A percentile compares a stretch with the other conserved stretches of the same genome.
Evolutionary conservation across 2,329 filamentous ascomycete species (phyloP).

Genomic region (Plectosphaerella sp.): DNA sequence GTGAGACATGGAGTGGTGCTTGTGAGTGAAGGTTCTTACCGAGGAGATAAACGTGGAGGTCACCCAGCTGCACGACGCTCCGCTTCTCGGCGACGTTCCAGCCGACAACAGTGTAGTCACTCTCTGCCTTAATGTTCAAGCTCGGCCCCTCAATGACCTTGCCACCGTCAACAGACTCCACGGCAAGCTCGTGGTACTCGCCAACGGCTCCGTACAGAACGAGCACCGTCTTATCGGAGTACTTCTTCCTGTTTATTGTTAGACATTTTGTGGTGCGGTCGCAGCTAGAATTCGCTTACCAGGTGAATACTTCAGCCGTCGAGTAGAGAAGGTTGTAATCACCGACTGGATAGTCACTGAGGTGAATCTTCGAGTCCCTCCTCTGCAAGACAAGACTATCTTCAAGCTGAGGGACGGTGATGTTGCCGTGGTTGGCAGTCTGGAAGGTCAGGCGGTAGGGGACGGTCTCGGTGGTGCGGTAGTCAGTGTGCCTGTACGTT

Average conservation of each 20-base stretch:
- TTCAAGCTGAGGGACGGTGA: constrained; percentile 52
- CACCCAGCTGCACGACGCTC: constrained; percentile 9
- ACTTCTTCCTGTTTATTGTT: constrained; percentile 40
- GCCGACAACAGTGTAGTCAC: constrained; percentile 9
- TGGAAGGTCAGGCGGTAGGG: constrained; percentile 56
- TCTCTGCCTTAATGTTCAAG: constrained; percentile 5
- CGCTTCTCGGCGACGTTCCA: constrained; percentile 11
- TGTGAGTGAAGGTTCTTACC: constrained; percentile 20
- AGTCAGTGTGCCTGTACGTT: constrained; percentile 53
- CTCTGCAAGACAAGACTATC: constrained; percentile 50
- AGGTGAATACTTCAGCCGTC: constrained; percentile 62
- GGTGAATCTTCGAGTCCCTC: constrained; percentile 59
- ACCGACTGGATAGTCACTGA: constrained; percentile 59
- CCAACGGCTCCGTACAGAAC: constrained; percentile 56
- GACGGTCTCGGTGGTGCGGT: constrained; percentile 48
- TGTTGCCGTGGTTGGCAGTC: constrained; percentile 42
- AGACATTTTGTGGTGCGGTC: background rate
- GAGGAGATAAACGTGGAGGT: constrained; percentile 9
- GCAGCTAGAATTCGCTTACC: constrained; percentile 14
- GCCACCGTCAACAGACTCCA: constrained; percentile 17
- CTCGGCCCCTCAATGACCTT: constrained; percentile 7
- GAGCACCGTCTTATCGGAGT: constrained; percentile 50
- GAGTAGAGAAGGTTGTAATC: constrained; percentile 57
- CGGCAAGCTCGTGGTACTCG: constrained; percentile 56
- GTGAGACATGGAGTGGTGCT: background rate